These are phyloP conservation scores for Rhynchosporium graminicola DNA, from an alignment of 2,329 filamentous ascomycete species.

Conservation along the genomic window DNA sequence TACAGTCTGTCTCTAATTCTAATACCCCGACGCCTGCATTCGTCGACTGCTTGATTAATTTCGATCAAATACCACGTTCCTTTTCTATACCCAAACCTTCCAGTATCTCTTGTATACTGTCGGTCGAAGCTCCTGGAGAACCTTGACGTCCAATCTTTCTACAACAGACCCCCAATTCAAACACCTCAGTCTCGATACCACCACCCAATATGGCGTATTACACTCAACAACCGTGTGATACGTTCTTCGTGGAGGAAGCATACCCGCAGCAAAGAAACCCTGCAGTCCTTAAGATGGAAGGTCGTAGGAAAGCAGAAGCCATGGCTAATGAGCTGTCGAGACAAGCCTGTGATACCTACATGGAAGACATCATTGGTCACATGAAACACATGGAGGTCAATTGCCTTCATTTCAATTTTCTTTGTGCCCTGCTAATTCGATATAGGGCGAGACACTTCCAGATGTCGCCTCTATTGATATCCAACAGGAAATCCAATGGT, in stretches of 20 bases:
- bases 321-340: conserved; percentile 88
- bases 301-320: conserved; percentile 80
- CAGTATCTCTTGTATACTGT: conserved; percentile 36
- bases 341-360: conserved; percentile 83
- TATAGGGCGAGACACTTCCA: conserved; percentile 78
- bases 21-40: conserved; percentile 31
- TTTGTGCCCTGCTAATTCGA: conserved; percentile 37
- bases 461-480: conserved; percentile 98
- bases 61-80: conserved; percentile 36
- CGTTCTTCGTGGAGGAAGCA: conserved; percentile 63
- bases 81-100: conserved; percentile 31
- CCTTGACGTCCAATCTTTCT: conserved; percentile 42
- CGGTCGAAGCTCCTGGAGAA: conserved; percentile 43
- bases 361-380: conserved; percentile 91
- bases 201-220: conserved; percentile 38
- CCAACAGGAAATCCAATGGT: conserved; percentile 99
- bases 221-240: conserved; percentile 60
- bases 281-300: conserved; percentile 64
- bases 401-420: conserved; percentile 23
- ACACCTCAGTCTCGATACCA: conserved; percentile 14
- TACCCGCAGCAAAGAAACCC: conserved; percentile 42
- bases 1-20: conserved; percentile 40
- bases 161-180: conserved; percentile 19
- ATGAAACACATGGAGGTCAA: conserved; percentile 89
- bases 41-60: conserved; percentile 30